A percentile compares a stretch with the other conserved stretches of the same genome.
phyloP scores from a whole-genome alignment of 1,139 yeast species.

The Taphrina pruni region DNA sequence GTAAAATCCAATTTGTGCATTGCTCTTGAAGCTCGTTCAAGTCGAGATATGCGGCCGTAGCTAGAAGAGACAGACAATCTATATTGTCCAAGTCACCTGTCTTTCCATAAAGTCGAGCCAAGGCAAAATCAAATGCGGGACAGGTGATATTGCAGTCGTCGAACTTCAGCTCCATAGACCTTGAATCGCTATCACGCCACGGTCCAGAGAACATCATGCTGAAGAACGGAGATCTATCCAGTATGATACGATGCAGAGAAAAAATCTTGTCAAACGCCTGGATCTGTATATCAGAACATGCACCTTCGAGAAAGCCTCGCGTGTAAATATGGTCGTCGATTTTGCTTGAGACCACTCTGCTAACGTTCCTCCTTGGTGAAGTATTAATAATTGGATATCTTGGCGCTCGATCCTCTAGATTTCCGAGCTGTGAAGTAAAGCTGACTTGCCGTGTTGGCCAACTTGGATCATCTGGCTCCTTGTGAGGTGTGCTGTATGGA shows the following conservation, averaged over 20 bases:
- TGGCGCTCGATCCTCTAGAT: constrained; percentile 9
- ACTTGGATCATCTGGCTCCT: constrained; percentile 36
- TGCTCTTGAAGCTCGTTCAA: constrained; percentile 57
- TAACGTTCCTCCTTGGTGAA: constrained; percentile 20
- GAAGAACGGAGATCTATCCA: constrained; percentile 59
- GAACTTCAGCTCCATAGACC: constrained; percentile 54
- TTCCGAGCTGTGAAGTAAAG: constrained; percentile 3
- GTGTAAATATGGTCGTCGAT: constrained; percentile 43
- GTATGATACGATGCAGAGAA: constrained; percentile 56
- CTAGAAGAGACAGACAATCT: constrained; percentile 56
- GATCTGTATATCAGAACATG: constrained; percentile 59
- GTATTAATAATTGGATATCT: constrained; percentile 17
- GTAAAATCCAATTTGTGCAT: constrained; percentile 55
- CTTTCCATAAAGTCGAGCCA: constrained; percentile 58
- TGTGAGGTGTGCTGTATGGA: constrained; percentile 33
- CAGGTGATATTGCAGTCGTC: constrained; percentile 55
- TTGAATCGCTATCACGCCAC: constrained; percentile 53
- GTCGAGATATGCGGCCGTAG: constrained; percentile 59
- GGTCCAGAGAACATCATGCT: constrained; percentile 55
- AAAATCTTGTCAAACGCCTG: constrained; percentile 57
- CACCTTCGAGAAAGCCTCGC: constrained; percentile 51
- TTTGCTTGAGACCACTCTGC: constrained; percentile 24
- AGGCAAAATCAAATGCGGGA: constrained; percentile 57
- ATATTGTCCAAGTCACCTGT: constrained; percentile 51
- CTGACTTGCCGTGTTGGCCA: constrained; percentile 34